Conservation (phyloP, 495 filamentous ascomycete species). For the Penicillium goetzii region DNA sequence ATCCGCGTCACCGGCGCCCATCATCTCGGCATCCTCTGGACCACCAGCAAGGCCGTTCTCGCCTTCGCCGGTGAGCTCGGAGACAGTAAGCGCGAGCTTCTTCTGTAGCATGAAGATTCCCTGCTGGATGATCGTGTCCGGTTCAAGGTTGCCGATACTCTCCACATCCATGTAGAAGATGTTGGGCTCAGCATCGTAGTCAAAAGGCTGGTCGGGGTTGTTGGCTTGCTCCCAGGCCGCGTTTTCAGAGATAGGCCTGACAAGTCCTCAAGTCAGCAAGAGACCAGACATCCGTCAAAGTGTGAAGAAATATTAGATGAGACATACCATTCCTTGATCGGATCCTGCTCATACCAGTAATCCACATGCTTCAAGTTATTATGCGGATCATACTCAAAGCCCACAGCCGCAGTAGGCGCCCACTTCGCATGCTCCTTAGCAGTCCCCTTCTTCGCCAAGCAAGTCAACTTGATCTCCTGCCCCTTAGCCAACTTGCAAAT, state of each 20-base stretch:
- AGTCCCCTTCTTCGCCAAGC: slow-evolving; percentile 96
- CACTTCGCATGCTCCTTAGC: slow-evolving; percentile 99
- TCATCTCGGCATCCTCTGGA: slow-evolving; percentile 54
- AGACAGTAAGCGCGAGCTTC: slow-evolving; percentile 86
- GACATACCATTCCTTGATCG: slow-evolving; percentile 85
- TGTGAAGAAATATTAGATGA: not conserved
- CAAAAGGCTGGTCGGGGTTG: slow-evolving; percentile 79
- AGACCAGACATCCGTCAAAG: too few relatives aligned
- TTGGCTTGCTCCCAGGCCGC: slow-evolving; percentile 80
- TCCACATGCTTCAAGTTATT: slow-evolving; percentile 89
- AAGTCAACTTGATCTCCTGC: slow-evolving; percentile 86
- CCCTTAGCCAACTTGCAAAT: slow-evolving; percentile 87
- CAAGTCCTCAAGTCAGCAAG: not conserved
- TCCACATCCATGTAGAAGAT: slow-evolving; percentile 94
- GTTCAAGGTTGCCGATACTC: slow-evolving; percentile 81
- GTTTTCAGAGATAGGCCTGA: slow-evolving; percentile 84
- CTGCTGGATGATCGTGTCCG: slow-evolving; percentile 83
- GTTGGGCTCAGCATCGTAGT: slow-evolving; percentile 83
- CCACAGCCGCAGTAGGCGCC: slow-evolving; percentile 87
- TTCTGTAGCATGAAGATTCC: slow-evolving; percentile 87
- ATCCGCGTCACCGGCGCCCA: slow-evolving; percentile 65
- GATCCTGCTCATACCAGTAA: slow-evolving; percentile 90
- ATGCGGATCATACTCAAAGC: slow-evolving; percentile 97
- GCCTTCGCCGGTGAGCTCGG: slow-evolving; percentile 61
- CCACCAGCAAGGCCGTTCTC: slow-evolving; percentile 52